Evolutionary conservation across 108 stramenopile genomes (phyloP), one percentile per base, ranked within the genome.

Genomic region (Thalassiosira profunda): DNA sequence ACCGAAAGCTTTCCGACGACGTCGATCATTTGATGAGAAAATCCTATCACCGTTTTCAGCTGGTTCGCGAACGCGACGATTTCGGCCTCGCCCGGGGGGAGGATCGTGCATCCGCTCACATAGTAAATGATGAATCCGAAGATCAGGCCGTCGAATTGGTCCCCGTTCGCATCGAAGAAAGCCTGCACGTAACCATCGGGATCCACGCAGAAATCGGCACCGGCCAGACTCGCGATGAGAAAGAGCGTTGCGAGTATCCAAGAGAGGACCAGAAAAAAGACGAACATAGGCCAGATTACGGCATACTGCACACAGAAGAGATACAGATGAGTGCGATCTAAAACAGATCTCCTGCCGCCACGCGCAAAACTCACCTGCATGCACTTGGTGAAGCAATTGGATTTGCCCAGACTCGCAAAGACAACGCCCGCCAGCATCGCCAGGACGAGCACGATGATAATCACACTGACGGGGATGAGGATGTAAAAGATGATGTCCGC

Each of bases 281-380:
- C 38, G 57, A 77, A 77, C 17, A 77, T 23, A 18, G 76, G 76
- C 76, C 67, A 77, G 29, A 77, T 54, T 2, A 77, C 36, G 2
- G 63, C 67, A 35, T 59, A 58, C 33, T 55, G 62, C 3, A 77
- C 45, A 49, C 61, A n/a, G n/a, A n/a, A n/a, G n/a, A n/a, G n/a
- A n/a, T n/a, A n/a, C n/a, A n/a, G n/a, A n/a, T n/a, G n/a, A n/a
- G n/a, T n/a, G n/a, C n/a, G n/a, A n/a, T n/a, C n/a, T n/a, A n/a
- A n/a, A n/a, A n/a, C n/a, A n/a, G n/a, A n/a, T n/a, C n/a, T n/a
- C n/a, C n/a, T n/a, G n/a, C n/a, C n/a, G n/a, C n/a, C n/a, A n/a
- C n/a, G n/a, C n/a, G n/a, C n/a, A n/a, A n/a, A n/a, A n/a, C n/a
- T n/a, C n/a, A n/a, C n/a, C n/a, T n/a, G n/a, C n/a, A n/a, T n/a